A percentile compares a stretch with the other conserved stretches of the same genome.
Conservation (phyloP, 768 basidiomycete genomes). For the Hericium coralloides region DNA sequence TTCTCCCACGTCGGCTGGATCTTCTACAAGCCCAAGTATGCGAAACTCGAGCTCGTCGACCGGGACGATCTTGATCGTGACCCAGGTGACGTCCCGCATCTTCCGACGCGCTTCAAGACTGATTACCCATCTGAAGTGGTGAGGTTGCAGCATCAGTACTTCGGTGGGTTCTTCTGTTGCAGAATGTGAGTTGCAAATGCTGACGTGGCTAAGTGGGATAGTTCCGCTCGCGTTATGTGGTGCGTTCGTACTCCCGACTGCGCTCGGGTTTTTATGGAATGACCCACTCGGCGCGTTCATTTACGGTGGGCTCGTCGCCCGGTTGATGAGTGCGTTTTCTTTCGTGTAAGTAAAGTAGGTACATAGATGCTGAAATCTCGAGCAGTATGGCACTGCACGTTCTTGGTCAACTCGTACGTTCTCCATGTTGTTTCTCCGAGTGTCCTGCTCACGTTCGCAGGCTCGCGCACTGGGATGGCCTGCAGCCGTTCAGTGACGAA, state of each 20-base stretch:
- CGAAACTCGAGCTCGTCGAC: conserved; percentile 53
- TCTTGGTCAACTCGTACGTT: conserved; percentile 60
- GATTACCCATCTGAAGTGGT: conserved; percentile 39
- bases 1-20: conserved; percentile 86
- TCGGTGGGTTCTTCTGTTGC: conserved; percentile 29
- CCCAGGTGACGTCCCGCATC: conserved; percentile 36
- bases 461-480: conserved; percentile 73
- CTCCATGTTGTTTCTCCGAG: neutral
- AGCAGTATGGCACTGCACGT: conserved; percentile 65
- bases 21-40: conserved; percentile 65
- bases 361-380: neutral
- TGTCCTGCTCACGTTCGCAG: conserved; percentile 22
- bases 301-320: conserved; percentile 60
- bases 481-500: conserved; percentile 76
- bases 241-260: conserved; percentile 49
- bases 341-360: neutral
- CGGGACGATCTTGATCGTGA: conserved; percentile 60
- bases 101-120: neutral
- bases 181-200: neutral
- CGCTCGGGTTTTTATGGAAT: conserved; percentile 48
- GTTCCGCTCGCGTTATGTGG: conserved; percentile 48
- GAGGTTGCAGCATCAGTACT: conserved; percentile 61
- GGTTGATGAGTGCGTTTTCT: conserved; percentile 42
- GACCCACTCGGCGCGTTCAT: conserved; percentile 61
- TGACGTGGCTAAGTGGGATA: conserved; percentile 16